Conservation (phyloP, 169 alveolate genomes). For the Plasmodium gonderi region DNA sequence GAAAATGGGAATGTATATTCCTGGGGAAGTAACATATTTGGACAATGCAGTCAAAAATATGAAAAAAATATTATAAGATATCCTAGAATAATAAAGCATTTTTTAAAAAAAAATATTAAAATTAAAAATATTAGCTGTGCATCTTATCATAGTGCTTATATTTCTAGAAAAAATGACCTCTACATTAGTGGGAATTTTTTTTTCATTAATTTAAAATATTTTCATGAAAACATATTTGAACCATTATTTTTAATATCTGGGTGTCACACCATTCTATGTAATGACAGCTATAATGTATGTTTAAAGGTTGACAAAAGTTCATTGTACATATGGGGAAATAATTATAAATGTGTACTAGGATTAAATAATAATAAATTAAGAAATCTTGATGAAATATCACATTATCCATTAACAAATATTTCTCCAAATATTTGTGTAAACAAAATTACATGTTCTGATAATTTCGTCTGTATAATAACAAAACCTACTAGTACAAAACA, state of each 20-base stretch:
- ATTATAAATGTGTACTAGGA: slow-evolving; percentile 72
- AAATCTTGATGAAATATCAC: slow-evolving; percentile 69
- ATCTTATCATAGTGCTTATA: slow-evolving; percentile 73
- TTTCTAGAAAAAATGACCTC: slow-evolving; percentile 41
- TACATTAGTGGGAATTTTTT: slow-evolving; percentile 78
- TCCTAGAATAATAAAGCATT: slow-evolving; percentile 65
- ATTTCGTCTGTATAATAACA: slow-evolving; percentile 63
- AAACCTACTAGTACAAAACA: slow-evolving; percentile 19
- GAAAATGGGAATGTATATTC: slow-evolving; percentile 85
- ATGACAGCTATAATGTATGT: slow-evolving; percentile 46
- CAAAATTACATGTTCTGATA: slow-evolving; percentile 72
- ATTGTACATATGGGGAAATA: slow-evolving; percentile 68
- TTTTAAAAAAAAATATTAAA: slow-evolving; percentile 55
- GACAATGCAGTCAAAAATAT: slow-evolving; percentile 71
- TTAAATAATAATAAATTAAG: slow-evolving; percentile 53
- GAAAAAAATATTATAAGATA: slow-evolving; percentile 64
- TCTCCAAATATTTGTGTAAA: slow-evolving; percentile 51
- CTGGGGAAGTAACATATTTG: slow-evolving; percentile 81
- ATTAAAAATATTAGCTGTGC: slow-evolving; percentile 68
- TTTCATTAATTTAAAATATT: slow-evolving; percentile 75
- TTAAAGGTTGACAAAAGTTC: slow-evolving; percentile 34
- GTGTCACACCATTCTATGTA: slow-evolving; percentile 54
- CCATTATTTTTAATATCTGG: slow-evolving; percentile 77
- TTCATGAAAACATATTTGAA: slow-evolving; percentile 72
- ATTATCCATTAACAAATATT: slow-evolving; percentile 49